Evolutionary conservation across 2,329 filamentous ascomycete species (phyloP), one percentile per base, ranked within the genome.

Genomic region (Golovinomyces cichoracearum): DNA sequence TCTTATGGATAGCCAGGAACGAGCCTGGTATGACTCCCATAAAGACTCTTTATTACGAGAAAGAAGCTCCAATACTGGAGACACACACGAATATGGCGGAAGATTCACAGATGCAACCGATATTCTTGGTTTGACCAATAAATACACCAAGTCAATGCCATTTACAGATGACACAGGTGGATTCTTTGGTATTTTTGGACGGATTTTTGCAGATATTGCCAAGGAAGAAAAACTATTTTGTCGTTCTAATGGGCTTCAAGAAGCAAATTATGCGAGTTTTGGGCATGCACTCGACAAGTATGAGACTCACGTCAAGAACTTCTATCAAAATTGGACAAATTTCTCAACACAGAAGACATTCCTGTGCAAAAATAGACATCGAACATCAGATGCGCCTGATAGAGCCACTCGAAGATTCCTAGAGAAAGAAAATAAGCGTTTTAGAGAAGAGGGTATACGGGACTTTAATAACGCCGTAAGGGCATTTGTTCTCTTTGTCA

Each of bases 1-100:
- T n/a, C 73, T 98, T 1, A 93, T 86, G 1, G 90, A 98, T 62
- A 78, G 85, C 10, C 88, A 98, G 61, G 90, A 98, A 63, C 76
- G 90, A 56, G 80, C 86, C 27, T 98, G 90, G 90, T 98, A 98
- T 65, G 88, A 98, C 64, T 85, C 85, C 2, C 90, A 98, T 61
- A 79, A 84, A 52, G 78, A 85, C 56, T 77, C 81, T 47, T 92
- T 95, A 52, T 66, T 95, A 53, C 72, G 73, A 26, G 67, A 67
- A 27, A 66, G 63, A 23, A 63, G 63, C 41, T 58, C 55, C 9
- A 57, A 58, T 9, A 54, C 61, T 27, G 62, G 63, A 44, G 69
- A 68, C 31, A 68, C 73, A 49, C 76, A 74, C 55, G 76, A 79
- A 41, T 65, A 78, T 55, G 78, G 84, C 59, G 71, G 83, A 53